These are phyloP conservation scores for Suhomyces yuchorum DNA, from an alignment of 1,139 yeast genomes.

Conservation along the genomic window DNA sequence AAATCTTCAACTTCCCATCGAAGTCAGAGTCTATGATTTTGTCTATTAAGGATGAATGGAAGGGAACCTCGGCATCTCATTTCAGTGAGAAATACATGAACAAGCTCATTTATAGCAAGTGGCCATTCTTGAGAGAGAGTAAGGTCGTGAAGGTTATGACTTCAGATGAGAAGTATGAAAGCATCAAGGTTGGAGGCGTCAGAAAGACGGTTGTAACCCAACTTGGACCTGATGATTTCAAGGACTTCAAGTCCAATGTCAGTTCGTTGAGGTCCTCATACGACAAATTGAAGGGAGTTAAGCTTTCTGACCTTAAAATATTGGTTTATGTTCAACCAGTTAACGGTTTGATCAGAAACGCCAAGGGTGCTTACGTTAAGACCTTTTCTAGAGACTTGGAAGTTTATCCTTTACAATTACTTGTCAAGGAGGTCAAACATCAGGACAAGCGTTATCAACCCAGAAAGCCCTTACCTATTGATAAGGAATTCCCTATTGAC, in stretches of 20 bases:
- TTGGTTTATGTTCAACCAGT: slow-evolving; percentile 72
- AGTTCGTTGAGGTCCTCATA: slow-evolving; percentile 39
- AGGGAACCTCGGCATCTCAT: slow-evolving; percentile 50
- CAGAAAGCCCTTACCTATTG: slow-evolving; percentile 74
- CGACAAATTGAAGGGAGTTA: slow-evolving; percentile 57
- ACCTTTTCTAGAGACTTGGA: slow-evolving; percentile 56
- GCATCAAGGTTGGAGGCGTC: slow-evolving; percentile 30
- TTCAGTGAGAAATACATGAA: slow-evolving; percentile 64
- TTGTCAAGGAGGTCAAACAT: slow-evolving; percentile 74
- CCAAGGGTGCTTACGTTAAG: slow-evolving; percentile 78
- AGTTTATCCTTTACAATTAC: slow-evolving; percentile 70
- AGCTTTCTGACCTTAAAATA: slow-evolving; percentile 54
- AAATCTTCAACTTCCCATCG: slow-evolving; percentile 83
- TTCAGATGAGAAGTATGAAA: slow-evolving; percentile 50
- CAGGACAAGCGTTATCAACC: slow-evolving; percentile 75
- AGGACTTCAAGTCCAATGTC: slow-evolving; percentile 39
- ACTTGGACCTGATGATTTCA: slow-evolving; percentile 42
- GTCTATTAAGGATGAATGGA: slow-evolving; percentile 54
- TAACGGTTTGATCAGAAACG: slow-evolving; percentile 72
- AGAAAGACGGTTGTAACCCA: slow-evolving; percentile 44
- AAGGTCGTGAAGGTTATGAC: slow-evolving; percentile 67
- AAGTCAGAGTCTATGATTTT: slow-evolving; percentile 81
- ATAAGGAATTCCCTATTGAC: slow-evolving; percentile 76
- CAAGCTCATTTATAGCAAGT: slow-evolving; percentile 68
- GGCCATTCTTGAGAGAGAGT: slow-evolving; percentile 90